A percentile compares a stretch with the other conserved stretches of the same genome.
Evolutionary conservation across 306 rosid genomes (phyloP).

Genomic region (Quercus engelmannii): DNA sequence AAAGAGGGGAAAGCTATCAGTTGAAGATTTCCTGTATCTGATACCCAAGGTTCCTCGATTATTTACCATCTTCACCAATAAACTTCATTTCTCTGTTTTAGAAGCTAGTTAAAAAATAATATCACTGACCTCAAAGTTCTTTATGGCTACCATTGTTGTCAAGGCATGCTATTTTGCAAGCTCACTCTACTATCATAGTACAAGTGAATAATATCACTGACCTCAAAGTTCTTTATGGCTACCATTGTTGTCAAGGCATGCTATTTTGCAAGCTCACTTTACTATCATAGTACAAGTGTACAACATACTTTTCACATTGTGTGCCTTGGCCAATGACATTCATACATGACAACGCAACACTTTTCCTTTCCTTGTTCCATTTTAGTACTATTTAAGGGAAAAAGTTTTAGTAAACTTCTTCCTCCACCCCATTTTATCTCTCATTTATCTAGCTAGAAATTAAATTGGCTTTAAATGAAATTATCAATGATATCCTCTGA

Average conservation of each 20-base stretch:
- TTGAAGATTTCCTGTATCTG: constrained; percentile 81
- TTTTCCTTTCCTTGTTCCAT: background rate
- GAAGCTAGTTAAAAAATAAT: no score
- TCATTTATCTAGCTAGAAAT: no score
- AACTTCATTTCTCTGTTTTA: background rate
- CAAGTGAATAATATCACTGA: background rate
- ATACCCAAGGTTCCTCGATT: constrained; percentile 66
- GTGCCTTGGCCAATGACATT: background rate
- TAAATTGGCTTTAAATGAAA: no score
- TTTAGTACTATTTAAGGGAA: background rate
- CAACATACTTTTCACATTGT: background rate
- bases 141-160: background rate
- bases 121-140: background rate
- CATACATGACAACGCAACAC: background rate
- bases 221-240: background rate
- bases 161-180: background rate
- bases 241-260: background rate
- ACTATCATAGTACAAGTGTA: no score
- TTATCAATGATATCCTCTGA: no score
- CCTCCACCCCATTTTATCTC: no score
- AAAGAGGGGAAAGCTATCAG: constrained; percentile 81
- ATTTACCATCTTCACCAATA: background rate
- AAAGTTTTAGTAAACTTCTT: no score
- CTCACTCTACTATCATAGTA: no score
- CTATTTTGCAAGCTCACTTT: background rate